These are phyloP conservation scores for Colletotrichum sansevieriae DNA, from an alignment of 2,329 filamentous ascomycete species.

Conservation along the genomic window DNA sequence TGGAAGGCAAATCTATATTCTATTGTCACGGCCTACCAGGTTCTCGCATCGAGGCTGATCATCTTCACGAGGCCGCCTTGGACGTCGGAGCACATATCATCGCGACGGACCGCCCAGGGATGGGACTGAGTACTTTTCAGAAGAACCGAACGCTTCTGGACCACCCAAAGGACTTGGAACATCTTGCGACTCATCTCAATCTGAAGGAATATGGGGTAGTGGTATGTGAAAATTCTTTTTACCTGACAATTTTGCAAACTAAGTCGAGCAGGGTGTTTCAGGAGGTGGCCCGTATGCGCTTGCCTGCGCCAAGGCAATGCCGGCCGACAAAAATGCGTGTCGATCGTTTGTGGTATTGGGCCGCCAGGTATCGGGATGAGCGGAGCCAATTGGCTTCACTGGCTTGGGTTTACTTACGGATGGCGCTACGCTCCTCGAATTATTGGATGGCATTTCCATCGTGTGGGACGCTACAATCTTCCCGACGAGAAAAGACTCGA, in stretches of 20 bases:
- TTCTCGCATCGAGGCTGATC: constrained; percentile 54
- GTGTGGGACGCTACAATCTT: constrained; percentile 20
- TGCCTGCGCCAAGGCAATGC: constrained; percentile 40
- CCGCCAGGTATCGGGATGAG: constrained; percentile 44
- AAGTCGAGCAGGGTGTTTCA: constrained; percentile 38
- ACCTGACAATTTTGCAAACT: not conserved
- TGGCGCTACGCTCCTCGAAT: constrained; percentile 38
- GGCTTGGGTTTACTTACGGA: constrained; percentile 39
- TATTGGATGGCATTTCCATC: constrained; percentile 30
- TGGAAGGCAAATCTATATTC: constrained; percentile 50
- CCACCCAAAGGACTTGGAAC: constrained; percentile 36
- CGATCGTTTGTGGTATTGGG: constrained; percentile 44
- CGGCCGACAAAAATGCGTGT: constrained; percentile 37
- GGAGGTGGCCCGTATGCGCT: constrained; percentile 45
- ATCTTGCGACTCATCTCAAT: constrained; percentile 33
- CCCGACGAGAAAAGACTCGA: constrained; percentile 31
- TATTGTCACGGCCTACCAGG: constrained; percentile 59
- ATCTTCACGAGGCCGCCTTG: constrained; percentile 46
- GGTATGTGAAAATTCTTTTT: not conserved
- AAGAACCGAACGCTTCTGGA: constrained; percentile 49
- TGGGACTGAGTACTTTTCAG: constrained; percentile 55
- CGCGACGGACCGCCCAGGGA: constrained; percentile 57
- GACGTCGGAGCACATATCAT: constrained; percentile 51
- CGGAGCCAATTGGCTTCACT: constrained; percentile 39
- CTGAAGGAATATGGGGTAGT: constrained; percentile 31